Percentiles rank a stretch among this genome's conserved stretches.
Evolutionary conservation across 2,329 filamentous ascomycete species (phyloP).

Genomic region (Aspergillus sp.): DNA sequence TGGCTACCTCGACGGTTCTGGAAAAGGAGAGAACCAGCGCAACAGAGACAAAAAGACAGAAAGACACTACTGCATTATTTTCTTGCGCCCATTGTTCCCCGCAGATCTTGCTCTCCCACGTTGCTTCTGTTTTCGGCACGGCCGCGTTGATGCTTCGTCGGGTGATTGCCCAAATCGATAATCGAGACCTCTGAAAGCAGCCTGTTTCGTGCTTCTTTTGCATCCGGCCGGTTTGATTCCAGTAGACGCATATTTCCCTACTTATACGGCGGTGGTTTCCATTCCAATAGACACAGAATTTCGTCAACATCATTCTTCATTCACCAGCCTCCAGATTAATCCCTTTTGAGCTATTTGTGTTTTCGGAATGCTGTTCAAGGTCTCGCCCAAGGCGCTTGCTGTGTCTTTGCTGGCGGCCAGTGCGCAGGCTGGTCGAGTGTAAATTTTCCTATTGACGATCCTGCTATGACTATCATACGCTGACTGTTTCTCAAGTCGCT

Average conservation of each 20-base stretch:
- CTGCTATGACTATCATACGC: not conserved
- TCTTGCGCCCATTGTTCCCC: not conserved
- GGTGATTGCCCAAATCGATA: not conserved
- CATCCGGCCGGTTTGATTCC: slow-evolving; percentile 14
- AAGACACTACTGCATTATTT: not conserved
- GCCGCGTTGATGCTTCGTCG: not conserved
- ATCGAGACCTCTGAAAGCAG: not conserved
- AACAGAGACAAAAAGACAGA: not conserved
- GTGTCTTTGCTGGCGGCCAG: slow-evolving; percentile 26
- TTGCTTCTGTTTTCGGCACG: slow-evolving; percentile 2
- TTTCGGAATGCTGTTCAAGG: slow-evolving; percentile 26
- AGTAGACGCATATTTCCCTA: slow-evolving; percentile 20
- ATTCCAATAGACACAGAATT: slow-evolving; percentile 23
- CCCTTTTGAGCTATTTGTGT: slow-evolving; percentile 9
- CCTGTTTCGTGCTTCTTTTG: slow-evolving; percentile 12
- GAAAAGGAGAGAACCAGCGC: not conserved
- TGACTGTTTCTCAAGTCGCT: slow-evolving; percentile 20
- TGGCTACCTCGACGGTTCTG: not conserved
- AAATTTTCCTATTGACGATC: slow-evolving; percentile 16
- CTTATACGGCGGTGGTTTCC: slow-evolving; percentile 30
- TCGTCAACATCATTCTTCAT: slow-evolving; percentile 20
- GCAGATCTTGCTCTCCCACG: not conserved
- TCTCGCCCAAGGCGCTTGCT: slow-evolving; percentile 27
- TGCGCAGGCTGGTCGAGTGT: slow-evolving; percentile 26
- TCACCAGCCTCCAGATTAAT: slow-evolving; percentile 22